Evolutionary conservation across 2,329 filamentous ascomycete species (phyloP), one percentile per base, ranked within the genome.

Genomic region (Monilinia fructicola): DNA sequence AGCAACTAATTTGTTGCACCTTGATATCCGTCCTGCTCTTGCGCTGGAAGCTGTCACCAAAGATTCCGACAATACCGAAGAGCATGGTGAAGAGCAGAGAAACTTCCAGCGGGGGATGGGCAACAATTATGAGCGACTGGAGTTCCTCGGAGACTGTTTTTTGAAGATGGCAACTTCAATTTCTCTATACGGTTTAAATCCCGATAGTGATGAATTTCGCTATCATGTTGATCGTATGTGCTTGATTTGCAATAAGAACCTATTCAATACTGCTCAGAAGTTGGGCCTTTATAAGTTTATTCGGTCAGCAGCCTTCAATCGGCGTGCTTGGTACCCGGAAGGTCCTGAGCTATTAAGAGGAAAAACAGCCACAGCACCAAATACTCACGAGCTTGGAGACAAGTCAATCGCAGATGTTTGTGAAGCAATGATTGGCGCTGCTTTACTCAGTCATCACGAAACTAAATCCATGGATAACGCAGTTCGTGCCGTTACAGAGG

Each of bases 101-200:
- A 91, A 93, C 71, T 87, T 93, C 56, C 90, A 93, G 72, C 81
- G 85, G 58, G 93, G 93, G 3, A 97, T 97, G 92, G 92, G 93
- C 1, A 89, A 89, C 50, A 98, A 98, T 72, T 99, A 99, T 73
- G 95, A 99, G 77, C 86, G 95, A 16, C 83, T 98, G 0, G 95
- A 99, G 74, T 96, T 97, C 68, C 83, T 98, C 2, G 95, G 95
- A 0, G 95, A 99, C 76, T 91, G 90, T 44, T 97, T 97, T 74
- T 82, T 99, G 67, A 99, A 99, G 78, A 94, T 97, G 88, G 92
- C 91, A 14, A 97, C 94, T 0, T 94, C 93, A 0, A 93, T 99
- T 64, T 88, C 93, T 0, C 82, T 96, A 0, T 98, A 90, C 75
- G 89, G 90, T 0, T 83, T 87, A 38, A 87, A 90, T 26, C 92